Percentiles rank a stretch among this genome's conserved stretches.
phyloP scores from a whole-genome alignment of 1,284 basidiomycete genomes.

The Sparassis latifolia region DNA sequence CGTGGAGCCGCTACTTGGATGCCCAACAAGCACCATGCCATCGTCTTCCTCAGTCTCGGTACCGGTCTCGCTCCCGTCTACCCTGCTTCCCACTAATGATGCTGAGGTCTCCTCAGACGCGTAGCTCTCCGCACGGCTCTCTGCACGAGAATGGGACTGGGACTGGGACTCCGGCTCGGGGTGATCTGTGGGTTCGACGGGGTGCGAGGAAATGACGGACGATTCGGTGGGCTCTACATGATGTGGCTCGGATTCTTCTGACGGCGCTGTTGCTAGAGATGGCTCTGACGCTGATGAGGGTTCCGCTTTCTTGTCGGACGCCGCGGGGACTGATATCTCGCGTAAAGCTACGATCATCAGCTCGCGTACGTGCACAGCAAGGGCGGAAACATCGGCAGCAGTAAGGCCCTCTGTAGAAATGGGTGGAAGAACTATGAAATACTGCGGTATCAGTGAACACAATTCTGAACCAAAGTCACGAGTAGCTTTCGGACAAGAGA shows the following conservation, averaged over 20 bases:
- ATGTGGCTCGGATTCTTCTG: slow-evolving; percentile 6
- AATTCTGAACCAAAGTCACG: no score
- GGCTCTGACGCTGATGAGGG: slow-evolving; percentile 15
- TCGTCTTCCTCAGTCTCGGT: slow-evolving; percentile 74
- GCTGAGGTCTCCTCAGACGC: slow-evolving; percentile 31
- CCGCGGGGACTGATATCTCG: slow-evolving; percentile 54
- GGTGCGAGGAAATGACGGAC: slow-evolving; percentile 4
- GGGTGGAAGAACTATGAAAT: slow-evolving; percentile 64
- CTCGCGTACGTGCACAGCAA: slow-evolving; percentile 58
- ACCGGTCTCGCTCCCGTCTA: slow-evolving; percentile 49
- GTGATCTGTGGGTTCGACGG: slow-evolving; percentile 9
- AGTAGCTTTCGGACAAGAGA: no score
- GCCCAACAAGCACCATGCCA: slow-evolving; percentile 68
- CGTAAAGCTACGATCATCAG: slow-evolving; percentile 67
- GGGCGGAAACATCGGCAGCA: slow-evolving; percentile 54
- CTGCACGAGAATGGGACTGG: slow-evolving; percentile 12
- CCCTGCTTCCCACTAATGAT: slow-evolving; percentile 30
- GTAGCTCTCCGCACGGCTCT: slow-evolving; percentile 25
- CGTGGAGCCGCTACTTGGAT: slow-evolving; percentile 31
- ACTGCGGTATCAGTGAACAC: not conserved
- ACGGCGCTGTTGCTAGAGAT: slow-evolving; percentile 6
- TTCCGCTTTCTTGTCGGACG: slow-evolving; percentile 14
- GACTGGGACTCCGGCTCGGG: slow-evolving; percentile 6
- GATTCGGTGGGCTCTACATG: slow-evolving; percentile 7
- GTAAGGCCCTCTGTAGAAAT: slow-evolving; percentile 67